phyloP scores from a whole-genome alignment of 495 filamentous ascomycete species.

The Xylaria curta region DNA sequence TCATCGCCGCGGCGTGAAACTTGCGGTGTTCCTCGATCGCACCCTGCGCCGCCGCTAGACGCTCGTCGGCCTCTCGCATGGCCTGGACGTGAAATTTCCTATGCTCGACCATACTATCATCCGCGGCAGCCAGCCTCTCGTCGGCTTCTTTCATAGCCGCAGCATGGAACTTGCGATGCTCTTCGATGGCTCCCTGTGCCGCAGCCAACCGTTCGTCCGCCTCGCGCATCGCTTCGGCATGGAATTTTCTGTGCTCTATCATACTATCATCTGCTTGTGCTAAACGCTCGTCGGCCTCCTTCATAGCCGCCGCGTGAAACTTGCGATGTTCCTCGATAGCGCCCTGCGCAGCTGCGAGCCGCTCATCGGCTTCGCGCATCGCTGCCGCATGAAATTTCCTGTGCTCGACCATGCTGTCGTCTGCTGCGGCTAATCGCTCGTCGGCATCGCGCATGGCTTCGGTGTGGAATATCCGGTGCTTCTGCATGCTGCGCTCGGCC shows the following conservation, averaged over 20 bases:
- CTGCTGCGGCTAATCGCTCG: neutral
- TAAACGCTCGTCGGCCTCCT: slow-evolving; percentile 16
- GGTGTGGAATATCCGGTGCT: slow-evolving; percentile 15
- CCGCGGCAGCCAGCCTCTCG: neutral
- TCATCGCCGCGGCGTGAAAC: neutral
- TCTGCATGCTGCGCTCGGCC: slow-evolving; percentile 18
- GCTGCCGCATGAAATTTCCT: neutral
- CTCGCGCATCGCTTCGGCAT: neutral
- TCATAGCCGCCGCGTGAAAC: slow-evolving; percentile 13
- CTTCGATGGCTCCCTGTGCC: neutral
- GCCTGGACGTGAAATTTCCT: neutral
- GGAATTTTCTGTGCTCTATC: slow-evolving; percentile 12
- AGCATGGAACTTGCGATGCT: slow-evolving; percentile 3
- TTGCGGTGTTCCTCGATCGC: neutral
- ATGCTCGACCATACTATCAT: slow-evolving; percentile 5
- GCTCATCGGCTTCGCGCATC: slow-evolving; percentile 12
- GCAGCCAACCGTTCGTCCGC: slow-evolving; percentile 7
- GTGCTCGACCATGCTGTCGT: slow-evolving; percentile 18
- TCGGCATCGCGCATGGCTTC: slow-evolving; percentile 21
- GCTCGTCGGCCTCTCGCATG: no score
- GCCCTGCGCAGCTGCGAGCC: neutral
- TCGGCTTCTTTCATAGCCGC: slow-evolving; percentile 1
- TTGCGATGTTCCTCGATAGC: slow-evolving; percentile 6
- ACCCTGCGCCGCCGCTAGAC: no score
- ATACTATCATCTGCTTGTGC: neutral